Conservation (phyloP, 2,329 filamentous ascomycete species). For the Pseudogymnoascus sp. region DNA sequence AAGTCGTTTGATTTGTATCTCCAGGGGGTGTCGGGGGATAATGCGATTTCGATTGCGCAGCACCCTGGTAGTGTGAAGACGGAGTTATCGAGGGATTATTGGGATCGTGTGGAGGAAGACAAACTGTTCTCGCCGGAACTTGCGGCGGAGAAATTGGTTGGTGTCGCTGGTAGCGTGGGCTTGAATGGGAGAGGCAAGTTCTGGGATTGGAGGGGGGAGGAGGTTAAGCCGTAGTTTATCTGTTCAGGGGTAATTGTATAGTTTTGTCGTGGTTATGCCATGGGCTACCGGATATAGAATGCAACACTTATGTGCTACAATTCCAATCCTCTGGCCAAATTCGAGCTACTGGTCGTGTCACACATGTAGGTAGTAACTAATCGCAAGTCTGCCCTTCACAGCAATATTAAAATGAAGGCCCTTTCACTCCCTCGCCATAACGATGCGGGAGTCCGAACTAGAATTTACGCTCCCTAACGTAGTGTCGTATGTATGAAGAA, state of each 20-base stretch:
- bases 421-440: not conserved
- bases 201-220: slow-evolving; percentile 63
- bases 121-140: slow-evolving; percentile 62
- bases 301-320: not conserved
- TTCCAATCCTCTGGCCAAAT: not conserved
- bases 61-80: slow-evolving; percentile 80
- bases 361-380: not conserved
- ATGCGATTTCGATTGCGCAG: slow-evolving; percentile 61
- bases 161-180: slow-evolving; percentile 45
- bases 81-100: slow-evolving; percentile 64
- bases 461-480: not conserved
- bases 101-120: slow-evolving; percentile 51
- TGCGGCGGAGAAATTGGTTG: slow-evolving; percentile 57
- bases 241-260: not conserved
- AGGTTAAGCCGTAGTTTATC: slow-evolving; percentile 34
- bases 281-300: not conserved
- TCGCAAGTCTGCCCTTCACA: not conserved
- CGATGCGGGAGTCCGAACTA: not conserved
- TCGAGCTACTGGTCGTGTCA: not conserved
- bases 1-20: slow-evolving; percentile 67
- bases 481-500: not conserved
- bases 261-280: not conserved
- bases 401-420: not conserved
- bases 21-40: slow-evolving; percentile 46
- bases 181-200: slow-evolving; percentile 52